Conservation (phyloP, 2,329 filamentous ascomycete genomes). For the Sporothrix schenckii region DNA sequence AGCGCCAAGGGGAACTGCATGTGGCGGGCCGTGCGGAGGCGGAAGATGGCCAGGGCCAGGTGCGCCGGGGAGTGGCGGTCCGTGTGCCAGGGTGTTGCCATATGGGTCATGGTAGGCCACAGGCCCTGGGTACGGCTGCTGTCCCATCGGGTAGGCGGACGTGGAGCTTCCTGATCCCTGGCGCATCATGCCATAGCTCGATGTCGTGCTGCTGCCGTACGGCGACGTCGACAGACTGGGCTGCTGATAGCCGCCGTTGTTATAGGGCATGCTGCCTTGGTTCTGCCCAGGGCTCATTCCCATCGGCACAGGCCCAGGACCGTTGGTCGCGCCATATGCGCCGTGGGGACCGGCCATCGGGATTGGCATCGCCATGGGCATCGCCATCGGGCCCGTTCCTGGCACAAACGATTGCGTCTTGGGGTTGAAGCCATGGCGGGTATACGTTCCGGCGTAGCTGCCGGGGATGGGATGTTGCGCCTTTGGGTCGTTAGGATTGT, state of each 20-base stretch:
- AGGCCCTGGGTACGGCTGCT: slow-evolving; percentile 30
- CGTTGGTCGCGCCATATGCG: slow-evolving; percentile 10
- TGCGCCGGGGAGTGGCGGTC: not conserved
- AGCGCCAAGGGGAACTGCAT: slow-evolving; percentile 31
- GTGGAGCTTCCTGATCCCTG: slow-evolving; percentile 60
- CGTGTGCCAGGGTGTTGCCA: slow-evolving; percentile 18
- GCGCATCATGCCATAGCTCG: slow-evolving; percentile 58
- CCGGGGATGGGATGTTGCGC: slow-evolving; percentile 82
- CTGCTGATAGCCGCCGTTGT: slow-evolving; percentile 50
- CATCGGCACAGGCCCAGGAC: slow-evolving; percentile 15
- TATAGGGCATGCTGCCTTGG: slow-evolving; percentile 47
- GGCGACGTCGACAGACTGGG: slow-evolving; percentile 44
- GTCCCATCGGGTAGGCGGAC: slow-evolving; percentile 53
- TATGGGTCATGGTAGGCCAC: slow-evolving; percentile 21
- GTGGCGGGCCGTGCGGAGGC: not conserved
- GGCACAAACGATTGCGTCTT: slow-evolving; percentile 93
- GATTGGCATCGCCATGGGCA: slow-evolving; percentile 52
- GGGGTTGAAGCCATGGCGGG: slow-evolving; percentile 86
- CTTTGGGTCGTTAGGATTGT: slow-evolving; percentile 70
- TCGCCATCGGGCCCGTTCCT: slow-evolving; percentile 53
- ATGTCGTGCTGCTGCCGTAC: slow-evolving; percentile 47
- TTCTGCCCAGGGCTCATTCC: slow-evolving; percentile 35
- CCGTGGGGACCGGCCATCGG: not conserved
- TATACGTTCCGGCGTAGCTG: slow-evolving; percentile 62
- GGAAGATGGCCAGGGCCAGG: slow-evolving; percentile 6